Evolutionary conservation across 495 filamentous ascomycete species (phyloP), one percentile per base, ranked within the genome.

Genomic region (Ascobolus immersus): DNA sequence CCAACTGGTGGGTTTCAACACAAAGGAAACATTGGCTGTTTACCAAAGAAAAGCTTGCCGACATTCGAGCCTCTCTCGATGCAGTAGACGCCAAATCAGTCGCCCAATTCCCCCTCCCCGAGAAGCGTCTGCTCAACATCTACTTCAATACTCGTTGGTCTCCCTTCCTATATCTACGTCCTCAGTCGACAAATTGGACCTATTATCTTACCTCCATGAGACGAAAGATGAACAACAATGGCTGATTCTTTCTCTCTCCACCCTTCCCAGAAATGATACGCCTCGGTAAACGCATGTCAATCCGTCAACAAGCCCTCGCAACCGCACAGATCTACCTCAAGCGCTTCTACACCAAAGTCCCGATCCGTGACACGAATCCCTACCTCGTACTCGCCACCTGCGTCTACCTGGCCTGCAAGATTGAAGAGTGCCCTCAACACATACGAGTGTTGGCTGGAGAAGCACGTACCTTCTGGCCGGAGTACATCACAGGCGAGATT

Each of bases 341-440:
- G 44, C 67, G 86, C 39, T 94, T 90, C 58, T 94, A 92, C 55
- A 72, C 64, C 42, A 78, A 76, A 50, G 75, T 90, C 45, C 78
- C 86, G 41, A 77, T 94, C 43, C 70, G 86, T 35, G 70, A 72
- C 28, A 94, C 84, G 15, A 96, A 93, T 43, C 84, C 86, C 11
- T 91, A 89, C 53, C 68, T 94, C 11, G 64, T 94, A 29, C 59
- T 92, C 39, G 70, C 77, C 18, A 94, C 86, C 4, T 79, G 84
- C 17, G 58, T 94, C 39, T 96, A 96, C 54, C 61, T 96, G 21
- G 86, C 89, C 30, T 90, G 81, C 57, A 96, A 96, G 55, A 92
- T 90, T 77, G 86, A 96, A 52, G 86, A 96, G 54, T 84, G 73
- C 40, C 89, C 86, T 18, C 82, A 92, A 52, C 89, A 96, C 52